Percentiles rank a stretch among this genome's conserved stretches.
Evolutionary conservation across 2,329 filamentous ascomycete species (phyloP).

Genomic region (Alternaria solani): DNA sequence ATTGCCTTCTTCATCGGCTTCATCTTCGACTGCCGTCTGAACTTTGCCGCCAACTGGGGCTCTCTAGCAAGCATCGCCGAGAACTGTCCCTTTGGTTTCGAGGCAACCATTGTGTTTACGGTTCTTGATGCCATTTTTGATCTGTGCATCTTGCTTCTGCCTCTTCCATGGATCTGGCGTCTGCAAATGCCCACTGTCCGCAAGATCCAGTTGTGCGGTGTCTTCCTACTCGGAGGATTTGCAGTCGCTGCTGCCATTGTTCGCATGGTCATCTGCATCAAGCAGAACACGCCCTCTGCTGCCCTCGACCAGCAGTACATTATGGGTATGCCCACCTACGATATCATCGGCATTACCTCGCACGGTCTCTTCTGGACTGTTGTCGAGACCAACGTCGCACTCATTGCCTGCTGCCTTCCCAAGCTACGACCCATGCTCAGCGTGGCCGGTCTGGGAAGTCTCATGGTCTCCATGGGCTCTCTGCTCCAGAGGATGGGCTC

Average conservation of each 20-base stretch:
- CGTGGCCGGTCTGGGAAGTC: slow-evolving; percentile 1
- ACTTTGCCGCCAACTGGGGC: slow-evolving; percentile 14
- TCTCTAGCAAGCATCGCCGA: slow-evolving; percentile 12
- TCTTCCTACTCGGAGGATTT: slow-evolving; percentile 14
- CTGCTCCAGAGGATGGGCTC: slow-evolving; percentile 12
- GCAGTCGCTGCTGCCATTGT: slow-evolving; percentile 11
- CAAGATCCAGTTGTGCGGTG: slow-evolving; percentile 12
- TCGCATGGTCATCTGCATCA: slow-evolving; percentile 18
- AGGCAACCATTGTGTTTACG: slow-evolving; percentile 9
- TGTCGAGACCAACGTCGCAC: slow-evolving; percentile 9
- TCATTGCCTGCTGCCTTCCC: slow-evolving; percentile 14
- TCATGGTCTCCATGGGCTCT: slow-evolving; percentile 10
- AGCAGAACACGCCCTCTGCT: slow-evolving; percentile 14
- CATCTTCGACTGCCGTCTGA: slow-evolving; percentile 12
- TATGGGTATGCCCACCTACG: slow-evolving; percentile 17
- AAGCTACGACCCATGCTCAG: slow-evolving; percentile 7
- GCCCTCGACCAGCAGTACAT: slow-evolving; percentile 6
- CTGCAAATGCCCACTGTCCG: slow-evolving; percentile 12
- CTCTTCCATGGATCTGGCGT: slow-evolving; percentile 16
- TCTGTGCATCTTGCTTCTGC: slow-evolving; percentile 11
- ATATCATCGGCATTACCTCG: slow-evolving; percentile 15
- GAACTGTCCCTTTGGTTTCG: slow-evolving; percentile 14
- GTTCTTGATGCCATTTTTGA: slow-evolving; percentile 13
- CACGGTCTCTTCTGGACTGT: slow-evolving; percentile 17
- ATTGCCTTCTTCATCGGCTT: slow-evolving; percentile 17